Evolutionary conservation across 768 basidiomycete genomes (phyloP), one percentile per base, ranked within the genome.

Genomic region (Suillus cothurnatus): DNA sequence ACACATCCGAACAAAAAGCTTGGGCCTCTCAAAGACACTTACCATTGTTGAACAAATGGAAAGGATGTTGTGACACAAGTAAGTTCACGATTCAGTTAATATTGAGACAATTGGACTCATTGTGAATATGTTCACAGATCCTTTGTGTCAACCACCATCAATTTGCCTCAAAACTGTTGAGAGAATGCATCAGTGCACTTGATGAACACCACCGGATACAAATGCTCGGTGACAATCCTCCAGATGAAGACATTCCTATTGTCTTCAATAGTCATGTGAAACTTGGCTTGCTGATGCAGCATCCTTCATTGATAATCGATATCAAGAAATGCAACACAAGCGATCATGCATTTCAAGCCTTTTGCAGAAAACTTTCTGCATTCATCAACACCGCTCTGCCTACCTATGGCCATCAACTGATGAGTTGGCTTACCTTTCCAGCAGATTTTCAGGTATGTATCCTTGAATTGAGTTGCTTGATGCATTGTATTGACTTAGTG

Each of bases 11-110:
- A 76, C 61, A 78, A 81, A 55, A 66, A 72, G 1, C 64, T 72
- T 32, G 66, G 73, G 0, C 62, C 72, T 1, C 50, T 77, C 3
- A 77, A 76, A 49, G 68, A 65, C 1, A 68, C 64, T 15, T 80
- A 79, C 36, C 70, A 67, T 11, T 41, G 9, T 9, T 67, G 67
- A 11, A 76, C 79, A 2, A 81, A 81, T 61, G 73, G 75, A 65
- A 78, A 76, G 59, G 62, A 80, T 58, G 65, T 78, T 28, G 75
- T 68, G 0, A 53, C 43, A 0, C 79, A 80, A 71, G 79, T 79
- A 45, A 28, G 64, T 31, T 28, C 32, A 15, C 32, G 23, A 34
- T 34, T 34, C 34, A 34, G 34, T 49, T 32, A 15, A n/a, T n/a
- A n/a, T n/a, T n/a, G n/a, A n/a, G n/a, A n/a, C n/a, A n/a, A n/a